phyloP scores from a whole-genome alignment of 768 basidiomycete species.

The Tephrocybe sp. region DNA sequence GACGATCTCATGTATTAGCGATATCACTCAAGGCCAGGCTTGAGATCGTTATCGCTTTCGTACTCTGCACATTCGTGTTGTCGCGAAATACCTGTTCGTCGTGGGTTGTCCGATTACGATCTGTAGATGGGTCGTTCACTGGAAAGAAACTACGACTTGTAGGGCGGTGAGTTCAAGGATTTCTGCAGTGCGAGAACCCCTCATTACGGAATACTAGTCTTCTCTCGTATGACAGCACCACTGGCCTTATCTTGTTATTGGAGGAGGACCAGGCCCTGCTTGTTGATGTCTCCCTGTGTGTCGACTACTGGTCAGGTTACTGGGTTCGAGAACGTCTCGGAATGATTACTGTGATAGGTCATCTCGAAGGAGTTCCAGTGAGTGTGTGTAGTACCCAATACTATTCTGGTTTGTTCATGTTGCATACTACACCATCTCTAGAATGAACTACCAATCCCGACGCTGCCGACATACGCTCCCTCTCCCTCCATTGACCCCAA shows the following conservation, averaged over 20 bases:
- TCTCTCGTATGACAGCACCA: constrained; percentile 50
- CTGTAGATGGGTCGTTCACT: constrained; percentile 34
- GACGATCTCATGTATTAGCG: no score
- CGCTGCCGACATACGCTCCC: constrained; percentile 37
- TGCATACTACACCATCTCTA: constrained; percentile 2
- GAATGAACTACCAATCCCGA: constrained; percentile 40
- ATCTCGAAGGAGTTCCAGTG: constrained; percentile 42
- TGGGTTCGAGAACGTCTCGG: constrained; percentile 57
- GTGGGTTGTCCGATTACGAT: constrained; percentile 37
- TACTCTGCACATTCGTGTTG: no score
- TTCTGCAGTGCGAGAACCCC: neutral
- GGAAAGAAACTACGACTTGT: constrained; percentile 58
- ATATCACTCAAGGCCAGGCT: neutral
- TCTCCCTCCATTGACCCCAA: constrained; percentile 39
- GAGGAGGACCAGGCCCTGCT: constrained; percentile 50
- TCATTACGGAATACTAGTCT: constrained; percentile 36
- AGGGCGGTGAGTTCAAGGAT: constrained; percentile 44
- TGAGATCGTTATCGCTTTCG: neutral
- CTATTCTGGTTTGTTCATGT: constrained; percentile 2
- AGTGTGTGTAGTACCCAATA: constrained; percentile 3
- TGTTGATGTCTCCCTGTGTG: constrained; percentile 54
- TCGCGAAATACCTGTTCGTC: no score
- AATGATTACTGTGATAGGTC: constrained; percentile 54
- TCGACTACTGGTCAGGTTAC: constrained; percentile 33
- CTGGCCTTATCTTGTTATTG: constrained; percentile 45